Evolutionary conservation across 2,329 filamentous ascomycete species (phyloP).

Genomic region (Byssoonygena ceratinophila): DNA sequence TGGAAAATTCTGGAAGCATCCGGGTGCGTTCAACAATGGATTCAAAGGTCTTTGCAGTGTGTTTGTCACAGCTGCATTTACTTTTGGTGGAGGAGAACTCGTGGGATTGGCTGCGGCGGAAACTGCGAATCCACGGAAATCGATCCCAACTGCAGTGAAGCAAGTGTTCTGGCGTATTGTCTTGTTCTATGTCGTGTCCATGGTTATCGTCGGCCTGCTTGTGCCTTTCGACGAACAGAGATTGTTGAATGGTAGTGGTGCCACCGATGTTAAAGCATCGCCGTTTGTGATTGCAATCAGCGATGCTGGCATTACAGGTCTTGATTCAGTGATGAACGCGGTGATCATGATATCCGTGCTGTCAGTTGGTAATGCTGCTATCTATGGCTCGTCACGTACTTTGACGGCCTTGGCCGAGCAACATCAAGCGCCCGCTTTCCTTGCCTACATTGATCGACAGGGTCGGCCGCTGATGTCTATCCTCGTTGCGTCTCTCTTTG

Average conservation of each 20-base stretch:
- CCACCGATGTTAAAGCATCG: constrained; percentile 42
- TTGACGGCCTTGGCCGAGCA: constrained; percentile 83
- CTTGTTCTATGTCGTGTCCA: constrained; percentile 77
- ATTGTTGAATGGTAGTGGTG: constrained; percentile 25
- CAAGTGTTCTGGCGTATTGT: constrained; percentile 93
- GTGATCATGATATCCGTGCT: constrained; percentile 85
- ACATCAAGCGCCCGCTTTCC: constrained; percentile 63
- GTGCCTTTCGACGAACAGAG: constrained; percentile 41
- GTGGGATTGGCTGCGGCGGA: constrained; percentile 52
- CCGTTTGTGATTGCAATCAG: constrained; percentile 90
- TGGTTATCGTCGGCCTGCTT: constrained; percentile 69
- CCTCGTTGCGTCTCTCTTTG: constrained; percentile 53
- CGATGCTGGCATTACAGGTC: constrained; percentile 66
- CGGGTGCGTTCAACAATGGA: constrained; percentile 63
- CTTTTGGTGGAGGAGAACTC: constrained; percentile 53
- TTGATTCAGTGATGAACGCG: constrained; percentile 87
- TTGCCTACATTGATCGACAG: constrained; percentile 71
- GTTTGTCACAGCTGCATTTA: constrained; percentile 54
- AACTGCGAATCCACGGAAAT: constrained; percentile 51
- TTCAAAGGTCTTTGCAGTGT: constrained; percentile 56
- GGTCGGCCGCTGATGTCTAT: constrained; percentile 73
- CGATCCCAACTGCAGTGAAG: constrained; percentile 75
- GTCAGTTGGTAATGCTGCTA: constrained; percentile 81
- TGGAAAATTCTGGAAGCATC: constrained; percentile 61
- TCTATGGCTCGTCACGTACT: constrained; percentile 84